Base-by-base conservation (phyloP, 2,329 filamentous ascomycete species). In the Salinomyces thailandicus region DNA sequence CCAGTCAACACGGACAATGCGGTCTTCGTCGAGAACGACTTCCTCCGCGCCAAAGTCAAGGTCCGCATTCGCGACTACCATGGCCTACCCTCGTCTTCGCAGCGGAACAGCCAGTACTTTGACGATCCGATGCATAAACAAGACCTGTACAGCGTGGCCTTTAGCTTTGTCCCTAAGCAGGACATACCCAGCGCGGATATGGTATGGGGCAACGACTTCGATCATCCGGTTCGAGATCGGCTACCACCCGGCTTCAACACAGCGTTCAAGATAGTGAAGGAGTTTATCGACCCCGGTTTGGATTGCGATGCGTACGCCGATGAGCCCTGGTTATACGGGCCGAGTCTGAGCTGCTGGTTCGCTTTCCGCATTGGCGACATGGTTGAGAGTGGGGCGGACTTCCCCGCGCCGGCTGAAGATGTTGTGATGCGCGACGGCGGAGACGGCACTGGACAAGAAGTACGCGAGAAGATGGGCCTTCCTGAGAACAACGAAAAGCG, bases 121-220 rank as follows among this genome's bases (percentile, higher is more conserved):
- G 66, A 72, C 13, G 64, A 75, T 4, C 73, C 79, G 3, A 68
- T 74, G 12, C 86, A 93, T 55, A 65, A 64, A 16, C 69, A 72
- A 43, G 86, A 95, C 61, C 82, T 84, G 57, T 95, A 94, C 65
- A 84, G 79, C 52, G 85, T 95, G 51, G 72, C 75, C 7, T 79
- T 94, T 53, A 72, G 75, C 30, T 85, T 95, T 58, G 76, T 74
- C 0, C 84, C 82, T 5, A 83, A 81, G 49, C 50, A 62, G 13
- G 61, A 61, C 18, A 76, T 93, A 29, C 66, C 69, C 1, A 83
- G 75, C 24, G 59, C 72, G 8, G 76, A 91, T 44, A 71, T 95
- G 2, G 77, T 94, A 36, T 95, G 93, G 54, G 89, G 89, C 18
- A 95, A 96, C 58, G 86, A 95, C 65, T 93, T 95, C 54, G 87